Percentiles rank a stretch among this genome's conserved stretches.
Evolutionary conservation across 2,329 filamentous ascomycete species (phyloP).

Genomic region (Beauveria asiatica): DNA sequence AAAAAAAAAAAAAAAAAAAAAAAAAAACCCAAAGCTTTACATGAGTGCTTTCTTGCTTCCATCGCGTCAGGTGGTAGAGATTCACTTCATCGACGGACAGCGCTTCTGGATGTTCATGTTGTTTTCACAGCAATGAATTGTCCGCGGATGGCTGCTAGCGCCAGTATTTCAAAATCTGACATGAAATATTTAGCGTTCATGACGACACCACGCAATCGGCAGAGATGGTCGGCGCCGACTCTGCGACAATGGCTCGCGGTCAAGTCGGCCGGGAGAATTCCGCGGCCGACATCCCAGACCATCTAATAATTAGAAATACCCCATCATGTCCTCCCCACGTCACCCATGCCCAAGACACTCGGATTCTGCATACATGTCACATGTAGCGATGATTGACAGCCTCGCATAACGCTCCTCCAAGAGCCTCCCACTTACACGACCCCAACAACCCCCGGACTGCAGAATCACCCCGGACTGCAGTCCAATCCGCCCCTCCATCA

Average conservation of each 20-base stretch:
- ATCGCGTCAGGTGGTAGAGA: not conserved
- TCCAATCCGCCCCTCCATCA: constrained; percentile 15
- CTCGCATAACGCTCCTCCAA: too few relatives aligned
- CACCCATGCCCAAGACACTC: not conserved
- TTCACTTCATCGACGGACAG: not conserved
- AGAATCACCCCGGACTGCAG: not conserved
- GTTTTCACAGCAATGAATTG: not conserved
- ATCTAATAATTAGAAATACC: not conserved
- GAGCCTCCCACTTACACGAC: not conserved
- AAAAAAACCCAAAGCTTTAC: not conserved
- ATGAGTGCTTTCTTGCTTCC: not conserved
- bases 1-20: too few relatives aligned
- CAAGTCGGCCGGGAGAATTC: not conserved
- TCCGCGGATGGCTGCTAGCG: not conserved
- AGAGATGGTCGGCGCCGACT: not conserved
- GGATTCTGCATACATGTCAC: too few relatives aligned
- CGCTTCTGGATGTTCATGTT: too few relatives aligned
- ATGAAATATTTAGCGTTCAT: not conserved
- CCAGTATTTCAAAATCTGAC: not conserved
- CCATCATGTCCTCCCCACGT: not conserved
- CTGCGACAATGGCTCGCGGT: not conserved
- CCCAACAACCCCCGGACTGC: not conserved
- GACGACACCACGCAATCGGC: not conserved
- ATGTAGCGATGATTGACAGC: not conserved
- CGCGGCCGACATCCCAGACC: not conserved